These are phyloP conservation scores for Triangularia verruculosa DNA, from an alignment of 2,329 filamentous ascomycete species.

Conservation along the genomic window DNA sequence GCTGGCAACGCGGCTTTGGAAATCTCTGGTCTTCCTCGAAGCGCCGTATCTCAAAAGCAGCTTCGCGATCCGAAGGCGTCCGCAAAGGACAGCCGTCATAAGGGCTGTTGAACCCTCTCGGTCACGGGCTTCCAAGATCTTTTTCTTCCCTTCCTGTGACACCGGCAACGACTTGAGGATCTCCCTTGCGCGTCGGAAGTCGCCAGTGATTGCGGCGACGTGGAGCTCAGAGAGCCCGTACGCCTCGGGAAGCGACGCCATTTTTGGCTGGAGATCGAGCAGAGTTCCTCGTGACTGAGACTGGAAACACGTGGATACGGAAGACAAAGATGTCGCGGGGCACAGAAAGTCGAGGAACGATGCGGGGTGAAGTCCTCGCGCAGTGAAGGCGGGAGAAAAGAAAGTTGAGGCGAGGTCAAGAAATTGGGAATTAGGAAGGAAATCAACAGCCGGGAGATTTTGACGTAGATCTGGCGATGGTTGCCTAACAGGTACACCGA, in stretches of 20 bases:
- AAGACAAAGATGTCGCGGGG: no score
- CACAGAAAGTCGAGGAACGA: no score
- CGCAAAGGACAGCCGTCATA: constrained; percentile 19
- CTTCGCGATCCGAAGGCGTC: background rate
- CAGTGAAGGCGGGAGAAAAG: no score
- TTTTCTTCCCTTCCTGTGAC: background rate
- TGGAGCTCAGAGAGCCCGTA: constrained; percentile 8
- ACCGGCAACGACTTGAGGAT: background rate
- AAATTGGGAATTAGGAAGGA: no score
- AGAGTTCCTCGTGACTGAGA: background rate
- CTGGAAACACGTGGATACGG: no score
- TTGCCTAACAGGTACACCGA: no score
- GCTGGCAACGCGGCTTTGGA: background rate
- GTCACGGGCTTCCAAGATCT: constrained; percentile 1
- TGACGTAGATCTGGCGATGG: no score
- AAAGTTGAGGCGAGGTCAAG: no score
- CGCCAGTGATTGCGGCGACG: background rate
- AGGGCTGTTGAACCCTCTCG: constrained; percentile 8
- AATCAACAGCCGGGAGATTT: no score
- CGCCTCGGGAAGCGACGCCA: no score
- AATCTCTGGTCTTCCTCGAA: constrained; percentile 3
- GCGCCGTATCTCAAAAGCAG: constrained; percentile 12
- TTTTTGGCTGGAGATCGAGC: no score
- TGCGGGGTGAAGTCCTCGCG: no score
- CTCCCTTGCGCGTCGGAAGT: background rate